phyloP scores from a whole-genome alignment of 2,329 filamentous ascomycete species.

The Byssoonygena ceratinophila region DNA sequence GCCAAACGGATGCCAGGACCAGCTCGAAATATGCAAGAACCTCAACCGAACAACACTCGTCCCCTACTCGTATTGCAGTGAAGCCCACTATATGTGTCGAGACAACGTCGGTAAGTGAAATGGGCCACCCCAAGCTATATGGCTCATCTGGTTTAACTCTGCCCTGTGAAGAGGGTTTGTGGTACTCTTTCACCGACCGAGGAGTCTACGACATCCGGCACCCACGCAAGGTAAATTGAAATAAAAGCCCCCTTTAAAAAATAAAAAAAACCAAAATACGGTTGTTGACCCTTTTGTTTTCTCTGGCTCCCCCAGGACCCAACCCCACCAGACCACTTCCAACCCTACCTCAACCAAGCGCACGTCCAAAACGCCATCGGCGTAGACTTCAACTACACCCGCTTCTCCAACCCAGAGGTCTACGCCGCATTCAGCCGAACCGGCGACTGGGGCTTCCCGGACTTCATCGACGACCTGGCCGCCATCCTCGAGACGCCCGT shows the following conservation, averaged over 20 bases:
- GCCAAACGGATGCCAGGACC: slow-evolving; percentile 51
- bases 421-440: slow-evolving; percentile 40
- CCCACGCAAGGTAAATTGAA: slow-evolving; percentile 27
- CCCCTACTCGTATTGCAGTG: slow-evolving; percentile 41
- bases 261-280: no score
- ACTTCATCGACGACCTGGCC: slow-evolving; percentile 5
- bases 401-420: slow-evolving; percentile 38
- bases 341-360: slow-evolving; percentile 54
- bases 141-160: not conserved
- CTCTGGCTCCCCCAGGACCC: slow-evolving; percentile 39
- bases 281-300: no score
- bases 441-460: slow-evolving; percentile 25
- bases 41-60: slow-evolving; percentile 50
- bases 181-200: slow-evolving; percentile 44
- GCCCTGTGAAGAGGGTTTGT: slow-evolving; percentile 31
- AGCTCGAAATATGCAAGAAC: slow-evolving; percentile 56
- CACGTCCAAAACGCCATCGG: slow-evolving; percentile 51
- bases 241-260: no score
- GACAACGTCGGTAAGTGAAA: slow-evolving; percentile 40
- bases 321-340: slow-evolving; percentile 52
- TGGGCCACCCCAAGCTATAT: not conserved
- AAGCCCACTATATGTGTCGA: slow-evolving; percentile 47
- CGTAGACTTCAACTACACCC: slow-evolving; percentile 51
- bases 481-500: slow-evolving; percentile 8
- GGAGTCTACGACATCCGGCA: slow-evolving; percentile 45